phyloP scores from a whole-genome alignment of 108 stramenopile genomes.

The Parmales sp. region DNA sequence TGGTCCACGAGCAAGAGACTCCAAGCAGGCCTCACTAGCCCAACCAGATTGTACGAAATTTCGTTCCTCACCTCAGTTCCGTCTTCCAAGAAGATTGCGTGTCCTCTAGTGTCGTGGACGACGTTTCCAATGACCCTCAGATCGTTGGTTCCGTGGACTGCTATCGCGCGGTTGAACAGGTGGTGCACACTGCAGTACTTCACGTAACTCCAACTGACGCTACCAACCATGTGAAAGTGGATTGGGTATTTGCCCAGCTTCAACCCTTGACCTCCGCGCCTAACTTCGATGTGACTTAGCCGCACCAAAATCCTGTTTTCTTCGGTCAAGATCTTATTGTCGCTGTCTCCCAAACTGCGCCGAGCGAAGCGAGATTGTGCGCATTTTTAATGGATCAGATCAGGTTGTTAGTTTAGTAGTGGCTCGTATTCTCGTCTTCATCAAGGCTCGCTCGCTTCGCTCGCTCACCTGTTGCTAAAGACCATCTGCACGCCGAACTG shows the following conservation, averaged over 20 bases:
- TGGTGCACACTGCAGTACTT: conserved; percentile 22
- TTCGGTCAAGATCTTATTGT: conserved; percentile 11
- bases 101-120: conserved; percentile 25
- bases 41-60: conserved; percentile 22
- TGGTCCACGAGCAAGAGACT: conserved; percentile 3
- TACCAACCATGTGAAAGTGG: conserved; percentile 34
- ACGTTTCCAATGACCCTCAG: conserved; percentile 21
- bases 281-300: conserved; percentile 17
- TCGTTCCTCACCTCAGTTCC: conserved; percentile 23
- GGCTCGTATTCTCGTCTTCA: no score
- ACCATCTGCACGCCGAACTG: conserved; percentile 26
- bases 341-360: not conserved
- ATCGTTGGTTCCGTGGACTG: conserved; percentile 33
- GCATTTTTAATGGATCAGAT: no score
- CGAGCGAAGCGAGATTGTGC: no score
- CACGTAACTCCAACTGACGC: conserved; percentile 16
- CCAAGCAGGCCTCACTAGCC: not conserved
- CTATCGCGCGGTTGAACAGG: conserved; percentile 27
- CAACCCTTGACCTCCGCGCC: conserved; percentile 15
- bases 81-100: conserved; percentile 32
- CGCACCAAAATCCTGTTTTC: conserved; percentile 11
- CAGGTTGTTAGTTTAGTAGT: no score
- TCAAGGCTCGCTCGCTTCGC: no score
- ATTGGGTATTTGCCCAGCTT: conserved; percentile 33
- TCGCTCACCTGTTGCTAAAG: conserved; percentile 2